Evolutionary conservation across 2,329 filamentous ascomycete genomes (phyloP).

Genomic region (Verticillium longisporum): DNA sequence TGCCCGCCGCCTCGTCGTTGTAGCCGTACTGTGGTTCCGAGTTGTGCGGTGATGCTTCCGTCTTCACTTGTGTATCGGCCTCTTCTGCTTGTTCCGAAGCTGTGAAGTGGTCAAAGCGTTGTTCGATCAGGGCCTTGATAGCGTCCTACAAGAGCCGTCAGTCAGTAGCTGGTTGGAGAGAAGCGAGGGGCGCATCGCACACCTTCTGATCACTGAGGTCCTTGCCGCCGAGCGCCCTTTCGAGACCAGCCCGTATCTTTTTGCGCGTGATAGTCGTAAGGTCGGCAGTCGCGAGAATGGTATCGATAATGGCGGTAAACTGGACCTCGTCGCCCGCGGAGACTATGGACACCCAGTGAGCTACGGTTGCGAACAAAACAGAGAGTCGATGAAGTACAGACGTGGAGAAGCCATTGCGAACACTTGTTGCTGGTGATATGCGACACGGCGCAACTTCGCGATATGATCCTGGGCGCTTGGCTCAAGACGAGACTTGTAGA

Average conservation of each 20-base stretch:
- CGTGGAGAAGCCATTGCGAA: conserved; percentile 10
- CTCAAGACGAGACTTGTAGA: not conserved
- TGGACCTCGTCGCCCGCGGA: conserved; percentile 39
- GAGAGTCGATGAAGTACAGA: not conserved
- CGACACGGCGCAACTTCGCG: not conserved
- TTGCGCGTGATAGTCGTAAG: conserved; percentile 57
- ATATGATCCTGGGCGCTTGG: not conserved
- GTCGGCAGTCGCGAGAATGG: conserved; percentile 50
- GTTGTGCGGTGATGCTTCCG: not conserved
- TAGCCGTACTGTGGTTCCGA: conserved; percentile 13
- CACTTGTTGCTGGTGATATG: not conserved
- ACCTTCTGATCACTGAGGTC: conserved; percentile 56
- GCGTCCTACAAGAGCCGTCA: conserved; percentile 40
- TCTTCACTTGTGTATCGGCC: conserved; percentile 28
- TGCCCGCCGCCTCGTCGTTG: conserved; percentile 1
- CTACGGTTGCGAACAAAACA: not conserved
- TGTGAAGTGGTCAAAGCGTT: conserved; percentile 65
- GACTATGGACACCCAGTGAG: conserved; percentile 26
- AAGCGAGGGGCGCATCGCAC: conserved; percentile 3
- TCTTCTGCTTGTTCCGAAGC: conserved; percentile 31
- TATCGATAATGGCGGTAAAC: conserved; percentile 55
- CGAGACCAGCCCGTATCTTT: conserved; percentile 51
- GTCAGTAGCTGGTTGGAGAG: not conserved
- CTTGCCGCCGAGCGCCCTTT: conserved; percentile 46
- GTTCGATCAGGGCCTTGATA: conserved; percentile 66